Evolutionary conservation across 2,329 filamentous ascomycete species (phyloP), one percentile per base, ranked within the genome.

Genomic region (Catunica adiposa): DNA sequence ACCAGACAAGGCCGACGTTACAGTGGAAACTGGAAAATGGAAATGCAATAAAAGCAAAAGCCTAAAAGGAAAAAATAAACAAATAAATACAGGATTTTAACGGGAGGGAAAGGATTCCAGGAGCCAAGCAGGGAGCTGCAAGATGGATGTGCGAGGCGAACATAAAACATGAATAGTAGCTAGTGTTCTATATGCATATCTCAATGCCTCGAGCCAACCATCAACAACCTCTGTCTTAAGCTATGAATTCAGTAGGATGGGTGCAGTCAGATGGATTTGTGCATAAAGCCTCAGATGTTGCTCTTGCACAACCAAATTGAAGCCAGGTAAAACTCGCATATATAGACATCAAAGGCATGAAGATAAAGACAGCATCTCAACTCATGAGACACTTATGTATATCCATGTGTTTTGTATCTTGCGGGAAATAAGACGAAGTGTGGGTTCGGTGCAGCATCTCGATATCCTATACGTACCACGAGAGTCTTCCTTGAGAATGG

Each of bases 41-140:
- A 34, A 34, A 34, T 5, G 29, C 29, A 34, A 34, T 34, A 34
- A 34, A 34, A 34, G 11, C 5, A 34, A 34, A 34, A 34, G 29
- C 5, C 11, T 34, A 34, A 34, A 48, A n/a, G 23, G 22, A 42
- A 55, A 17, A 17, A 15, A 17, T 37, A 9, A 55, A 17, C 20
- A 55, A 34, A 34, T 34, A 34, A 34, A 34, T 34, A 34, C 29
- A 34, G 5, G 11, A 34, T 5, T 34, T 34, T 34, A 34, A 34
- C 5, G 11, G 29, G 11, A 34, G 11, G 38, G 47, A 22, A 37
- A 56, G n/a, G 40, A n/a, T 47, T 54, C 25, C 29, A 23, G 20
- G 51, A 53, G 34, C 31, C 29, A 40, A 23, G 51, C 34, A 53
- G 17, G 51, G 34, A 53, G 34, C 51, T 42, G 15, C 51, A 17